Percentiles rank a stretch among this genome's conserved stretches.
Conservation (phyloP, 805 yeast species). For the Lipomyces lipofer region DNA sequence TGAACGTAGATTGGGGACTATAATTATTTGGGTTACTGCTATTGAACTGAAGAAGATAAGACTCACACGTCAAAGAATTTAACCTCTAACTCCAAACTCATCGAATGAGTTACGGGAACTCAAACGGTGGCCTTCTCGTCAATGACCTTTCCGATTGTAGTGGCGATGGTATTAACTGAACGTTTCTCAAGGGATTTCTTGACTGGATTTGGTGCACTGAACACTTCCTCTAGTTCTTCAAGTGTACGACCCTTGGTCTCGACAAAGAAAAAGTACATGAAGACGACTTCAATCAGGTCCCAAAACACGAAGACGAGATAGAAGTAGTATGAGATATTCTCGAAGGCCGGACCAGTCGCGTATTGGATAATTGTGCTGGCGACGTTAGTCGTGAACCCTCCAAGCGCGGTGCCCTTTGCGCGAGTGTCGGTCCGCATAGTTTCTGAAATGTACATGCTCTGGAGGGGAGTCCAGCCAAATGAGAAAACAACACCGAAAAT, state of each 20-base stretch:
- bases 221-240: slow-evolving; percentile 42
- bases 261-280: slow-evolving; percentile 30
- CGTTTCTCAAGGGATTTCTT: slow-evolving; percentile 17
- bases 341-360: slow-evolving; percentile 46
- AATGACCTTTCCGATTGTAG: not conserved
- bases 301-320: slow-evolving; percentile 61
- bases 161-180: slow-evolving; percentile 8
- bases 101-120: too few relatives aligned
- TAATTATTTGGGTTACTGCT: too few relatives aligned
- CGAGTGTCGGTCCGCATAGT: slow-evolving; percentile 39
- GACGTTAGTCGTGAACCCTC: slow-evolving; percentile 31
- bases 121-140: too few relatives aligned
- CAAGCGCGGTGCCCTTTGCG: slow-evolving; percentile 45
- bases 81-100: too few relatives aligned
- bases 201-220: slow-evolving; percentile 24
- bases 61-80: too few relatives aligned
- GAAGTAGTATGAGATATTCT: slow-evolving; percentile 53
- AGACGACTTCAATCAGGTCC: slow-evolving; percentile 39
- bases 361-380: slow-evolving; percentile 39
- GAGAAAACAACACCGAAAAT: slow-evolving; percentile 15
- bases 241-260: slow-evolving; percentile 32
- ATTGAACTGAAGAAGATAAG: too few relatives aligned
- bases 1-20: too few relatives aligned
- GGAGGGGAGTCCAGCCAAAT: slow-evolving; percentile 25
- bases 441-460: slow-evolving; percentile 34